Conservation (phyloP, 176 grass and related monocot species). For the Triticum urartu region DNA sequence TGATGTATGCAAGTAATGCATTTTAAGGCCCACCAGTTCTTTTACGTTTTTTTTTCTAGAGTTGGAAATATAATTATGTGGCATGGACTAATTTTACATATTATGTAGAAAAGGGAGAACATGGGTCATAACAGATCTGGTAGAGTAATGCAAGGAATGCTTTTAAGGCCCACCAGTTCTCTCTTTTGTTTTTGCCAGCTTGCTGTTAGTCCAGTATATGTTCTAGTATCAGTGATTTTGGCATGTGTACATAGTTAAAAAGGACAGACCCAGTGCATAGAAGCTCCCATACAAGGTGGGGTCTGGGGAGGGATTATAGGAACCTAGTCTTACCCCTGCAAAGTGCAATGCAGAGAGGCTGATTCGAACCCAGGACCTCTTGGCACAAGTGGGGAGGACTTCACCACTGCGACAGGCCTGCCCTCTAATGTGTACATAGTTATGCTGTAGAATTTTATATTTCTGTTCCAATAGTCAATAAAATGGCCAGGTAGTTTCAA, state of each 20-base stretch:
- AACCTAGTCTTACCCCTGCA: too few species aligned
- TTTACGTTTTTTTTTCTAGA: slow-evolving; percentile 13
- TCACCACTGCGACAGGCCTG: too few species aligned
- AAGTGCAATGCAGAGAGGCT: too few species aligned
- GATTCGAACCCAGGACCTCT: too few species aligned
- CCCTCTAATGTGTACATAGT: neutral
- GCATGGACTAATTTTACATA: neutral
- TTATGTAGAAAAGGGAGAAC: slow-evolving; percentile 16
- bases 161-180: neutral
- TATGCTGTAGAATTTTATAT: neutral
- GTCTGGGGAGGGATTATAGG: too few species aligned
- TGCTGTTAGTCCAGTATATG: neutral
- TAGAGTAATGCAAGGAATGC: neutral
- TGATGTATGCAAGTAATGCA: neutral
- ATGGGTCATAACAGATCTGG: neutral
- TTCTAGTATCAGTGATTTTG: slow-evolving; percentile 5
- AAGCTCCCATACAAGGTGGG: too few species aligned
- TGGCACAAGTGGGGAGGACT: too few species aligned
- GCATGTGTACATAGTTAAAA: neutral
- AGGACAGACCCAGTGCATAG: too few species aligned
- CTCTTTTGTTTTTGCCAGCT: neutral
- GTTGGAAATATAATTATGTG: neutral
- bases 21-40: slow-evolving; percentile 9
- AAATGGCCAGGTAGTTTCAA: slow-evolving; percentile 15
- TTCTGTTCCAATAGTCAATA: neutral